Conservation (phyloP, 345 rosid species). For the Conringia planisiliqua region DNA sequence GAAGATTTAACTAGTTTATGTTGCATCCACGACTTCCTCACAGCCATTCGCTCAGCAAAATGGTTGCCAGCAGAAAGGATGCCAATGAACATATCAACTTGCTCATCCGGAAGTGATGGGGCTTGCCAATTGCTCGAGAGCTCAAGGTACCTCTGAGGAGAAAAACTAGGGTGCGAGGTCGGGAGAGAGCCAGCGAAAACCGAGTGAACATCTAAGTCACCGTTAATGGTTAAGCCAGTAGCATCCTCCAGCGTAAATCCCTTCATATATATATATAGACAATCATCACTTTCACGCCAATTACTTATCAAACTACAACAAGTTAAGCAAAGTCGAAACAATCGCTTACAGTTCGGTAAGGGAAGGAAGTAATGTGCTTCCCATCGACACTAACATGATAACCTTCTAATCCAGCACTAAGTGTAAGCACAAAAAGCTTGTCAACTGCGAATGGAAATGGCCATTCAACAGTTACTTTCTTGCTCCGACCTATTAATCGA, state of each 20-base stretch:
- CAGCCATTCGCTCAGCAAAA: slow-evolving; percentile 89
- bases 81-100: slow-evolving; percentile 71
- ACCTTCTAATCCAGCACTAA: slow-evolving; percentile 86
- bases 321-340: background rate
- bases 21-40: slow-evolving; percentile 92
- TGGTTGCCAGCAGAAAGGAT: slow-evolving; percentile 85
- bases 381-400: slow-evolving; percentile 82
- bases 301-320: slow-evolving; percentile 2
- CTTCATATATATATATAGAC: slow-evolving; percentile 37
- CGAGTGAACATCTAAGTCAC: slow-evolving; percentile 70
- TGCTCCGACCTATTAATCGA: slow-evolving; percentile 61
- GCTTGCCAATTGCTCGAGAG: slow-evolving; percentile 67
- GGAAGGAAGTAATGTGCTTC: slow-evolving; percentile 79
- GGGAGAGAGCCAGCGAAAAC: slow-evolving; percentile 79
- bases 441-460: slow-evolving; percentile 69
- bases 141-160: slow-evolving; percentile 72
- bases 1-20: slow-evolving; percentile 69
- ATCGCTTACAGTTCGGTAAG: slow-evolving; percentile 75
- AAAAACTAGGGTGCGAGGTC: slow-evolving; percentile 61
- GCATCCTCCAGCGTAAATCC: slow-evolving; percentile 92
- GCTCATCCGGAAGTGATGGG: slow-evolving; percentile 49
- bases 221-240: slow-evolving; percentile 69
- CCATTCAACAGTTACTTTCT: slow-evolving; percentile 65
- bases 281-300: slow-evolving; percentile 6
- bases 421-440: slow-evolving; percentile 74